A percentile compares a stretch with the other conserved stretches of the same genome.
phyloP scores from a whole-genome alignment of 441 rosid species.

The Hypseocharis bilobata region DNA sequence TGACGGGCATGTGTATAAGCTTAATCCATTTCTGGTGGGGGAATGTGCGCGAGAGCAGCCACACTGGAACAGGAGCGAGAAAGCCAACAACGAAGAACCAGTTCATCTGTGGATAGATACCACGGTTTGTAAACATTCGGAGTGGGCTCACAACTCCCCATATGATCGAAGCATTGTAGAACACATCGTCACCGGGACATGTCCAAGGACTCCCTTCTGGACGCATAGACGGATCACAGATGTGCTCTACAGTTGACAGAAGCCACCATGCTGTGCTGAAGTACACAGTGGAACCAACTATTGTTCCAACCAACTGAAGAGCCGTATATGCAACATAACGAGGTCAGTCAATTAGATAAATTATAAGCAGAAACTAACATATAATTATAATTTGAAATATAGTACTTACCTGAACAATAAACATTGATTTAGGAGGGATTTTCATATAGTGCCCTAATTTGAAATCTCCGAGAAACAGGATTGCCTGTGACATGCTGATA shows the following conservation, averaged over 20 bases:
- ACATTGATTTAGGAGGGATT: constrained; percentile 23
- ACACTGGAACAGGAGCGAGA: not conserved
- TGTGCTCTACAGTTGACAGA: constrained; percentile 5
- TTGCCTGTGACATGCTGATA: constrained; percentile 21
- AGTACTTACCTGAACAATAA: constrained; percentile 19
- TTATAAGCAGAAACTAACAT: too few species aligned
- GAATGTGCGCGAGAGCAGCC: not conserved
- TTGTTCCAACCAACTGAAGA: constrained; percentile 14
- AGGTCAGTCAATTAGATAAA: too few species aligned
- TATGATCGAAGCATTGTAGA: constrained; percentile 18
- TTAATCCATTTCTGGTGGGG: not conserved
- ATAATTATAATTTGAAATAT: too few species aligned
- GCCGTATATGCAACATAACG: too few species aligned
- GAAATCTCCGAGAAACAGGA: constrained; percentile 16
- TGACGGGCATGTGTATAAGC: not conserved
- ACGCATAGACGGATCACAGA: constrained; percentile 8
- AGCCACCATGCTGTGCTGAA: constrained; percentile 20
- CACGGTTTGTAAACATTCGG: constrained; percentile 8
- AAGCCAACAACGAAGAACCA: not conserved
- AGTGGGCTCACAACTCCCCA: constrained; percentile 17
- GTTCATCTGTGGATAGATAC: not conserved
- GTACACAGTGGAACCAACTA: constrained; percentile 13
- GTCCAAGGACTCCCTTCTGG: constrained; percentile 19
- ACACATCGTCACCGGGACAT: constrained; percentile 7
- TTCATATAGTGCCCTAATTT: constrained; percentile 23